A percentile compares a stretch with the other conserved stretches of the same genome.
Evolutionary conservation across 495 filamentous ascomycete genomes (phyloP).

Genomic region (Acidiella bohemica): DNA sequence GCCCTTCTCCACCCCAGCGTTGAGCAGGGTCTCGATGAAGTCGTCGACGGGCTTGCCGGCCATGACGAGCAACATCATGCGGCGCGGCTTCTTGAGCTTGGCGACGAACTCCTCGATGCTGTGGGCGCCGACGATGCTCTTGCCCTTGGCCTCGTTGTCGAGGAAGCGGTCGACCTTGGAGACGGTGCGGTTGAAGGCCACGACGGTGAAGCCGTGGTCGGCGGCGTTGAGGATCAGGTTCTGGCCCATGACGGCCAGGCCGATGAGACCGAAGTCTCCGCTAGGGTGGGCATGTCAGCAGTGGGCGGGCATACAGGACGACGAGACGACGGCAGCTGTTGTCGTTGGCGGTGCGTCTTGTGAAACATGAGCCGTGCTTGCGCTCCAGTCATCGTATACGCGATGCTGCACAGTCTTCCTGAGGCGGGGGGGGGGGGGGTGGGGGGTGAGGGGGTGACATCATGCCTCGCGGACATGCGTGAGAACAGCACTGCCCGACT

Average conservation of each 20-base stretch:
- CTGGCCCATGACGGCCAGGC: slow-evolving; percentile 96
- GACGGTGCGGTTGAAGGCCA: slow-evolving; percentile 95
- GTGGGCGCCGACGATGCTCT: slow-evolving; percentile 84
- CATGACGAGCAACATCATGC: slow-evolving; percentile 96
- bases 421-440: not conserved
- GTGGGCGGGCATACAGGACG: not conserved
- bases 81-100: slow-evolving; percentile 92
- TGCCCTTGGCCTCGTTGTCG: slow-evolving; percentile 45
- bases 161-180: slow-evolving; percentile 95
- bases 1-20: slow-evolving; percentile 69
- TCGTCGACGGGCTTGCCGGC: slow-evolving; percentile 94
- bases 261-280: slow-evolving; percentile 96
- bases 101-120: slow-evolving; percentile 83
- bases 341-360: not conserved
- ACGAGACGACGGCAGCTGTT: not conserved
- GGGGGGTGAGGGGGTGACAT: slow-evolving; percentile 2
- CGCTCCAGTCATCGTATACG: not conserved
- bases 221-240: slow-evolving; percentile 98
- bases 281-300: slow-evolving; percentile 1
- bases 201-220: slow-evolving; percentile 89
- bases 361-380: not conserved
- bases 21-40: slow-evolving; percentile 89
- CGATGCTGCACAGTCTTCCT: not conserved
- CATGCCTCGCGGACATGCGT: no score
- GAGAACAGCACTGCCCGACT: slow-evolving; percentile 1